Evolutionary conservation across 106 monocot genomes (phyloP).

Genomic region (Acanthochlamys bracteata): DNA sequence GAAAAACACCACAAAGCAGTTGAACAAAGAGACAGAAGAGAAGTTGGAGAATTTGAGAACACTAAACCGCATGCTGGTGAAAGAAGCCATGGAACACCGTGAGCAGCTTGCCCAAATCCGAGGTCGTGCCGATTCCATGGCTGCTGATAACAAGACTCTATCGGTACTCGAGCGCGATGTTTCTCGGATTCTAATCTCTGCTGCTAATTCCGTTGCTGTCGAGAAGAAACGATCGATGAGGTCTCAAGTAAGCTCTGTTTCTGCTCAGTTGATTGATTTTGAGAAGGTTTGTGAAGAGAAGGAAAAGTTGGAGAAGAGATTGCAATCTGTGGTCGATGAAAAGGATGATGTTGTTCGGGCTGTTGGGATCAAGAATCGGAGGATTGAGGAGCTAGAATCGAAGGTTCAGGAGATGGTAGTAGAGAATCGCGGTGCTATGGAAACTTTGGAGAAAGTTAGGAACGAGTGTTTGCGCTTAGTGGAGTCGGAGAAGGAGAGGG

Average conservation of each 20-base stretch:
- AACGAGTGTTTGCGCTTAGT: neutral
- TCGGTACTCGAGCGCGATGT: neutral
- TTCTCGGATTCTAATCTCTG: neutral
- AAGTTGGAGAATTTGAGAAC: conserved; percentile 5
- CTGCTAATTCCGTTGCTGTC: neutral
- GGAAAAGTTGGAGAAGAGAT: neutral
- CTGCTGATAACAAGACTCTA: neutral
- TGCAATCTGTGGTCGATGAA: neutral
- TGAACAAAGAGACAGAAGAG: neutral
- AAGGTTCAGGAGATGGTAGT: conserved; percentile 2
- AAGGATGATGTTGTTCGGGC: neutral
- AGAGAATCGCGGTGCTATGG: too few relatives aligned
- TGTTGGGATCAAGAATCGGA: neutral
- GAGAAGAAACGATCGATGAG: neutral
- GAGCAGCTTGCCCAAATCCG: neutral
- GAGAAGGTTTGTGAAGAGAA: neutral
- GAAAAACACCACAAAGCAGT: too few relatives aligned
- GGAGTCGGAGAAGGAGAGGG: neutral
- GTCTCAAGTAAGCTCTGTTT: neutral
- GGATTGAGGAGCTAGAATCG: neutral
- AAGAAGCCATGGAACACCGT: neutral
- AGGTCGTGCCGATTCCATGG: neutral
- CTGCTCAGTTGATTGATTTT: neutral
- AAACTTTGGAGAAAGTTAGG: neutral
- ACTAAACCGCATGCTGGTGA: neutral